These are phyloP conservation scores for Dendrobium chrysotoxum DNA, from an alignment of 106 monocot genomes.

Conservation along the genomic window DNA sequence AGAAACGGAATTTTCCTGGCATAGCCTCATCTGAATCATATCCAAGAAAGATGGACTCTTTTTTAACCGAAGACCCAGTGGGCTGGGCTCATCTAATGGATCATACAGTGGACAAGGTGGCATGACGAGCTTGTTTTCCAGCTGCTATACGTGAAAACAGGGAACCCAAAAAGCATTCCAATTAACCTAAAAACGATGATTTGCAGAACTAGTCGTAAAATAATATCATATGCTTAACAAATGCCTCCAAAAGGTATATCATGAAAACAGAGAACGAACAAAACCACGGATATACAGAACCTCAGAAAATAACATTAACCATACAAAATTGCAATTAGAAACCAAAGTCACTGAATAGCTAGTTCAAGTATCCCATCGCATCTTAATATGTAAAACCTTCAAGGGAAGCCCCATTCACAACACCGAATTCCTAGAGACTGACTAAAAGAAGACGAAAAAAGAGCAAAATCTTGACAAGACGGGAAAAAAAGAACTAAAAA, in stretches of 20 bases:
- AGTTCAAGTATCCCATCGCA: not conserved
- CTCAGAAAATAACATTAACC: not conserved
- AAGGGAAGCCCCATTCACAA: not conserved
- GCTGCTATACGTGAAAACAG: conserved; percentile 10
- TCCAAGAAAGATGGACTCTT: conserved; percentile 82
- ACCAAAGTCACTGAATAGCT: not conserved
- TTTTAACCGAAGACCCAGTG: conserved; percentile 59
- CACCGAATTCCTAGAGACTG: not conserved
- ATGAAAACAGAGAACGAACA: too few relatives aligned
- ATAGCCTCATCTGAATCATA: conserved; percentile 69
- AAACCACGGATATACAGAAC: too few relatives aligned
- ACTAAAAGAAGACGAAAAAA: not conserved
- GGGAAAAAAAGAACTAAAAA: not conserved
- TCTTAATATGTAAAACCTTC: not conserved
- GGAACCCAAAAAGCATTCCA: not conserved
- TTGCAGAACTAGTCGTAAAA: not conserved
- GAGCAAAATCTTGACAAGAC: not conserved
- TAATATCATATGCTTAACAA: not conserved
- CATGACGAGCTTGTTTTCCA: conserved; percentile 8
- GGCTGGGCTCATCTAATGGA: conserved; percentile 54
- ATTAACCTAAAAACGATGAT: not conserved
- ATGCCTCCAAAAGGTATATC: not conserved
- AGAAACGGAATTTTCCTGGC: conserved; percentile 15
- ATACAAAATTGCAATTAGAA: not conserved
- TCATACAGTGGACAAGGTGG: conserved; percentile 25